Evolutionary conservation across 1,284 basidiomycete species (phyloP), one percentile per base, ranked within the genome.

Genomic region (Cutaneotrichosporon sp.): DNA sequence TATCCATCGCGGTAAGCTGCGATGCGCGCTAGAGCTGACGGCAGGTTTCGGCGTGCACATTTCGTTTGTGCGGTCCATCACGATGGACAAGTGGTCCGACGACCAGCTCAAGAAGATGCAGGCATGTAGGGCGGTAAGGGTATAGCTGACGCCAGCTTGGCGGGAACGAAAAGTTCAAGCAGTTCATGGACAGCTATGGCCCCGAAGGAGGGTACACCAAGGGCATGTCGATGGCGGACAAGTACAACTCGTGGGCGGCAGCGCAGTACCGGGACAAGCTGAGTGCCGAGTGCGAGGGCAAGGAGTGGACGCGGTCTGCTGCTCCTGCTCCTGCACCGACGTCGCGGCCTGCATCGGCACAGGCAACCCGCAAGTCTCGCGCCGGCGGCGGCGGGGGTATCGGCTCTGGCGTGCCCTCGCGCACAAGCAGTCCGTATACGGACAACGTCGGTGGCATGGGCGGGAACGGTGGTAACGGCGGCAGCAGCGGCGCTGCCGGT

Each of bases 11-110:
- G 85, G 88, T 46, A 86, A 59, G 70, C 50, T 14, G 5, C 10
- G 1, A 10, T 23, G n/a, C 14, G 33, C n/a, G 10, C 18, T 20
- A 18, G 14, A 7, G 15, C 49, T 56, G 23, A 49, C 47, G 9
- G 9, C 26, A 68, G 70, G 71, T 13, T 70, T 73, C 45, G 71
- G 71, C 37, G 66, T 64, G 33, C 67, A 73, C 56, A 72, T 69
- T 36, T 91, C 88, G 68, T 93, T 93, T 76, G 88, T 94, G 50
- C 81, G 90, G 67, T 91, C 88, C 45, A 83, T 90, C 64, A 92
- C 90, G 52, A 96, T 96, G 91, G 91, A 94, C 76, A 87, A 90
- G 65, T 96, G 91, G 91, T 87, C 89, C 55, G 83, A 85, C 37
- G 88, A 91, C 50, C 91, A 97, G 73, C 79, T 94, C 62, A 84